A percentile compares a stretch with the other conserved stretches of the same genome.
Conservation (phyloP, 805 yeast genomes). For the Zygosaccharomyces siamensis region DNA sequence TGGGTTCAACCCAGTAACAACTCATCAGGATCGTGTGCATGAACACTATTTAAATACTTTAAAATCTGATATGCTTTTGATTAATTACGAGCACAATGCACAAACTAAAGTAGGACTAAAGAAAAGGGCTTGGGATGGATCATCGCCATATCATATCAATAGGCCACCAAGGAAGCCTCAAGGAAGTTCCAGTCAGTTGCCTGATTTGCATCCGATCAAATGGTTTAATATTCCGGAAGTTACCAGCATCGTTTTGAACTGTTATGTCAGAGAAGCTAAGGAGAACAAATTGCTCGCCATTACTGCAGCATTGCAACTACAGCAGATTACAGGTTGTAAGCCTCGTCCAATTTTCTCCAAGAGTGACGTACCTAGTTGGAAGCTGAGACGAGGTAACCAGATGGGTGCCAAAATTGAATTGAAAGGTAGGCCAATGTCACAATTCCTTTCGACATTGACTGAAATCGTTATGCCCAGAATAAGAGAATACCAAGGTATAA, state of each 20-base stretch:
- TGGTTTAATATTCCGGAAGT: constrained; percentile 68
- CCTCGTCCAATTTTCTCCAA: constrained; percentile 69
- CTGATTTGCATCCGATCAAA: constrained; percentile 65
- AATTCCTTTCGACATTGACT: constrained; percentile 78
- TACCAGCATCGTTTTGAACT: constrained; percentile 62
- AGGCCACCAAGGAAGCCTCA: constrained; percentile 72
- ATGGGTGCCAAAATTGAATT: constrained; percentile 86
- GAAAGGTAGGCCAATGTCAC: constrained; percentile 75
- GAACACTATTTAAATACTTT: constrained; percentile 75
- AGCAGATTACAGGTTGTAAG: constrained; percentile 91
- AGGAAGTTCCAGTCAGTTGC: constrained; percentile 70
- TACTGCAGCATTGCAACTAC: constrained; percentile 71
- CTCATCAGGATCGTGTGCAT: constrained; percentile 72
- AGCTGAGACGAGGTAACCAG: constrained; percentile 76
- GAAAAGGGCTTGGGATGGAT: constrained; percentile 77
- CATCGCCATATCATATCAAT: constrained; percentile 83
- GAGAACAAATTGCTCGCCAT: constrained; percentile 68
- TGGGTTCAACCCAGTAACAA: constrained; percentile 65
- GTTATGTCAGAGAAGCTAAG: constrained; percentile 70
- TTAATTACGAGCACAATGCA: constrained; percentile 67
- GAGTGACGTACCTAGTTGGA: constrained; percentile 80
- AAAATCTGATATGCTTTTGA: constrained; percentile 70
- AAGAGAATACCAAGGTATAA: constrained; percentile 78
- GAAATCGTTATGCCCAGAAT: constrained; percentile 92
- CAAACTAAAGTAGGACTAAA: constrained; percentile 55